phyloP scores from a whole-genome alignment of 148 eudicot species.

The Chenopodium quinoa region DNA sequence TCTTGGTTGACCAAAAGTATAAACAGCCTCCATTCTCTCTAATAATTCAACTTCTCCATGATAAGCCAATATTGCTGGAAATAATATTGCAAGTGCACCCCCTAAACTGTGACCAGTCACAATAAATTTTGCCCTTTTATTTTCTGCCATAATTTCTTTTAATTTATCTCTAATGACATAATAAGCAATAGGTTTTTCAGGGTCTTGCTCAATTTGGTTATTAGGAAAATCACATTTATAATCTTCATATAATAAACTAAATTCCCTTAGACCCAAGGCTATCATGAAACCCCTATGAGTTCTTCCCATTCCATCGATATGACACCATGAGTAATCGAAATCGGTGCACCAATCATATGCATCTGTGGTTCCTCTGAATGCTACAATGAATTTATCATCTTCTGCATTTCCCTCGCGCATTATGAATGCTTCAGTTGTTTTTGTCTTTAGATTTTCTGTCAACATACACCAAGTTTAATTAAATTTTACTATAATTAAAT shows the following conservation, averaged over 20 bases:
- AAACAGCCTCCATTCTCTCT: slow-evolving; percentile 46
- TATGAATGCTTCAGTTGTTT: slow-evolving; percentile 62
- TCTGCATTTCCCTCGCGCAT: slow-evolving; percentile 28
- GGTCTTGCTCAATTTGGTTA: slow-evolving; percentile 19
- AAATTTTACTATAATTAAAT: too few species aligned
- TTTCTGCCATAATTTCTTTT: slow-evolving; percentile 22
- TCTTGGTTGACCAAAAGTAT: slow-evolving; percentile 83
- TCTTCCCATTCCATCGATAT: slow-evolving; percentile 46
- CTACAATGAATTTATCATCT: slow-evolving; percentile 42
- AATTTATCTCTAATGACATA: slow-evolving; percentile 50
- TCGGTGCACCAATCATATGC: slow-evolving; percentile 68
- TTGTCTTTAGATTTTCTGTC: slow-evolving; percentile 43
- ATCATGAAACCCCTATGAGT: slow-evolving; percentile 67
- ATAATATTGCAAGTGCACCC: slow-evolving; percentile 66
- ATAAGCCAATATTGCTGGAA: slow-evolving; percentile 51
- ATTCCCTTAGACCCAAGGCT: slow-evolving; percentile 63
- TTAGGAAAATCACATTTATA: slow-evolving; percentile 39
- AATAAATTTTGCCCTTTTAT: slow-evolving; percentile 38
- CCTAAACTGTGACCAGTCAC: slow-evolving; percentile 90
- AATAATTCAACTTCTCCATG: slow-evolving; percentile 46
- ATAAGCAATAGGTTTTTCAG: slow-evolving; percentile 40
- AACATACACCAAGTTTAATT: neutral
- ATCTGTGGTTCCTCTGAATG: slow-evolving; percentile 69
- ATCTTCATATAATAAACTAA: slow-evolving; percentile 6
- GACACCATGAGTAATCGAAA: slow-evolving; percentile 61